Percentiles rank a stretch among this genome's conserved stretches.
These are phyloP conservation scores for Blastobotrys aristatus DNA, from an alignment of 1,139 yeast genomes.

Conservation along the genomic window DNA sequence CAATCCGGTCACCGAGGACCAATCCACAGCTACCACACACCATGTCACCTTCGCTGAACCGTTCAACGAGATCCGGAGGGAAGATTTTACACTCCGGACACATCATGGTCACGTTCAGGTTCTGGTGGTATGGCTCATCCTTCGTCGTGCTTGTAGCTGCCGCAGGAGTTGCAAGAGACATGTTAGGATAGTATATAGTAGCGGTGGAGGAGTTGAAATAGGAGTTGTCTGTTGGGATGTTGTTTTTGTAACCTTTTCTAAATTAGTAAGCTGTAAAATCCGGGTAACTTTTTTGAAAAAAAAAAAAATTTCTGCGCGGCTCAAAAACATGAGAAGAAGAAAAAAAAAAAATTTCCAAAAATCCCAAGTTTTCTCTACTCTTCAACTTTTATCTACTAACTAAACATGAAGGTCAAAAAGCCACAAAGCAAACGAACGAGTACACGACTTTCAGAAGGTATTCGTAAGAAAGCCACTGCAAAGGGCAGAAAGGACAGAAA, in stretches of 20 bases:
- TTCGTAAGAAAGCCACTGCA: slow-evolving; percentile 91
- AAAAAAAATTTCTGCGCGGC: slow-evolving; percentile 10
- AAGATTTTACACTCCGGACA: slow-evolving; percentile 95
- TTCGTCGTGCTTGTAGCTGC: not conserved
- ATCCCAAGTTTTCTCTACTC: not conserved
- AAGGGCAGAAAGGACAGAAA: slow-evolving; percentile 83
- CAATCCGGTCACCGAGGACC: slow-evolving; percentile 85
- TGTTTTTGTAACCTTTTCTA: not conserved
- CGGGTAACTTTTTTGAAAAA: slow-evolving; percentile 3
- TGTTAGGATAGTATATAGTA: not conserved
- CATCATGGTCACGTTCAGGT: slow-evolving; percentile 80
- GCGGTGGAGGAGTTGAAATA: not conserved
- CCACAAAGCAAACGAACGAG: slow-evolving; percentile 80
- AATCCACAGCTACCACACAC: slow-evolving; percentile 96
- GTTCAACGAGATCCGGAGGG: slow-evolving; percentile 92
- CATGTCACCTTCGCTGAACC: slow-evolving; percentile 96
- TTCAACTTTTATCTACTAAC: not conserved
- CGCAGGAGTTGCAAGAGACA: slow-evolving; percentile 2
- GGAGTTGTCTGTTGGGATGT: not conserved
- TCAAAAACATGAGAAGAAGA: not conserved
- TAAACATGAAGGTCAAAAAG: slow-evolving; percentile 28
- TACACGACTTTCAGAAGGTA: slow-evolving; percentile 93
- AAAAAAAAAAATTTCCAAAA: slow-evolving; percentile 6
- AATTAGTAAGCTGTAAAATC: not conserved
- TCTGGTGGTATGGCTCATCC: slow-evolving; percentile 31